Evolutionary conservation across 139 green algal genomes (phyloP), one percentile per base, ranked within the genome.

Genomic region (Picocystis salinarum): DNA sequence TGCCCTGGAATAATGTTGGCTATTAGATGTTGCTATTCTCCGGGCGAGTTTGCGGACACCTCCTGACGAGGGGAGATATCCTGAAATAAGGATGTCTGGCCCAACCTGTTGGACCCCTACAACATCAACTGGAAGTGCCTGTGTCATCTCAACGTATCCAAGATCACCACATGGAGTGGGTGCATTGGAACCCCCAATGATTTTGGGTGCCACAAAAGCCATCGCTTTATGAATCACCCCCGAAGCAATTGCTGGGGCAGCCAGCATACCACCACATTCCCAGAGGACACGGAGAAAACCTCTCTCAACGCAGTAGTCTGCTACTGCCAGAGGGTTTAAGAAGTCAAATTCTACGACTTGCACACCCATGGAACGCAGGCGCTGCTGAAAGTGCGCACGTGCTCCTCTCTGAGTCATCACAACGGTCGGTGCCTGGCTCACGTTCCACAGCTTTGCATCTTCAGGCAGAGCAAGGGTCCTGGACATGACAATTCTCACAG

Each of bases 301-400:
- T 2, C 88, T 57, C 37, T 86, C 62, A 26, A 75, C 69, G 68
- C 79, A 93, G 58, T 97, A 94, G 9, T 72, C 45, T 48, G 48
- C 47, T 4, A 61, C 60, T 7, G 30, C 48, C 3, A 6, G 65
- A 59, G 2, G 84, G 0, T 67, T 89, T n/a, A 99, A 58, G 40
- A 93, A 91, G 60, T 93, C 79, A 68, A 97, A 96, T 59, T 96
- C 81, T 11, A 99, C 69, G 5, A 99, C 86, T 67, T 96, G 82
- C n/a, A 95, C 87, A 2, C 75, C 80, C 4, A 52, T 49, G 7
- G 7, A 13, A 11, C 48, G 25, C 18, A 72, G 45, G n/a, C 23
- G 22, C 2, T 17, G 45, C 53, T 62, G 53, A 48, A 91, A 85
- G 19, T 54, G 40, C 1, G 34, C 56, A 10, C 71, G 61, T 6